Evolutionary conservation across 805 yeast species (phyloP).

Genomic region (Vanderwaltozyma verrucispora): DNA sequence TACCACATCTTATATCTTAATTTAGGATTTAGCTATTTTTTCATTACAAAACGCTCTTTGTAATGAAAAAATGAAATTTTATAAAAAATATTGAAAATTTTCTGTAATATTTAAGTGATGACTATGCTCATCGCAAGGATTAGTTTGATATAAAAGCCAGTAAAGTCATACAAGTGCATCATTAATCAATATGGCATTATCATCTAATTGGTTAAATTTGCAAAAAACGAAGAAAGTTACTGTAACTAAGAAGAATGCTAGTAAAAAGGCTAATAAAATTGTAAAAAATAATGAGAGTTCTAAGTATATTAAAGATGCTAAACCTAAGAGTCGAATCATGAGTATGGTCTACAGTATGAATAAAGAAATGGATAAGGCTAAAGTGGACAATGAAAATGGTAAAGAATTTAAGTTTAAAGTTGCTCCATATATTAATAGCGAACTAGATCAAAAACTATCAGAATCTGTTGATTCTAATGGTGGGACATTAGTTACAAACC

Average conservation of each 20-base stretch:
- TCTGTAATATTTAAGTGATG: too few species aligned
- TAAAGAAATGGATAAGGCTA: constrained; percentile 18
- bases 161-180: background rate
- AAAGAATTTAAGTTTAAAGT: constrained; percentile 14
- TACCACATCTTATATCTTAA: too few species aligned
- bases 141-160: too few species aligned
- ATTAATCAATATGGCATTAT: constrained; percentile 25
- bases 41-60: too few species aligned
- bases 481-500: constrained; percentile 10
- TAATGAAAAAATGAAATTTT: too few species aligned
- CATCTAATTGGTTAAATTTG: constrained; percentile 29
- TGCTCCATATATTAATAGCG: background rate
- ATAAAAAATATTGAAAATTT: too few species aligned
- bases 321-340: constrained; percentile 18
- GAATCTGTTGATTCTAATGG: constrained; percentile 1
- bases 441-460: background rate
- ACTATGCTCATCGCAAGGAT: background rate
- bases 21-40: too few species aligned
- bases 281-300: background rate
- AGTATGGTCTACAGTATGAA: constrained; percentile 25
- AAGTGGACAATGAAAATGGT: constrained; percentile 16
- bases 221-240: constrained; percentile 11
- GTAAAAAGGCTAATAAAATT: constrained; percentile 2
- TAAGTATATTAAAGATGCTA: background rate
- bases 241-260: constrained; percentile 8